A percentile compares a stretch with the other conserved stretches of the same genome.
Conservation (phyloP, 2,329 filamentous ascomycete genomes). For the Fragosphaeria purpurea region DNA sequence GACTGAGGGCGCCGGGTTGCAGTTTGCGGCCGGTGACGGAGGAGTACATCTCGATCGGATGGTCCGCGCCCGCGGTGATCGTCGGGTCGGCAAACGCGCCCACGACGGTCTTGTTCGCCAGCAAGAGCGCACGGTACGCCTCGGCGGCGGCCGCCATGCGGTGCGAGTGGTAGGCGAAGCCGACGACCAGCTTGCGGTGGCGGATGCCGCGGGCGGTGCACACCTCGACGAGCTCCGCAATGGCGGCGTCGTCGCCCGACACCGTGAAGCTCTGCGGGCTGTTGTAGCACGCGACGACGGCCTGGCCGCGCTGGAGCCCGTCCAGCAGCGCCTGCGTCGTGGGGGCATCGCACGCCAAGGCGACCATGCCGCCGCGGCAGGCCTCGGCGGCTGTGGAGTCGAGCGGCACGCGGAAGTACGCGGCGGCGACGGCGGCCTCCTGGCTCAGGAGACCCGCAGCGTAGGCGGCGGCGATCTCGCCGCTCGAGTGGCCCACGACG, state of each 20-base stretch:
- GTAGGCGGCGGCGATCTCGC: slow-evolving; percentile 41
- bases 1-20: slow-evolving; percentile 9
- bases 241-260: slow-evolving; percentile 17
- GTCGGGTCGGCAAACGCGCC: neutral
- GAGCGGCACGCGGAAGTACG: slow-evolving; percentile 34
- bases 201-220: slow-evolving; percentile 12
- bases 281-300: slow-evolving; percentile 24
- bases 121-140: slow-evolving; percentile 14
- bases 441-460: slow-evolving; percentile 32
- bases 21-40: slow-evolving; percentile 14
- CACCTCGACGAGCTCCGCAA: slow-evolving; percentile 7
- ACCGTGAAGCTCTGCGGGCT: slow-evolving; percentile 26
- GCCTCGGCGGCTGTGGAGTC: slow-evolving; percentile 12
- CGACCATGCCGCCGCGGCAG: slow-evolving; percentile 36
- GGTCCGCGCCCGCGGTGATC: neutral
- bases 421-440: slow-evolving; percentile 31
- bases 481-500: slow-evolving; percentile 38
- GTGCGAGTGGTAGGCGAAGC: slow-evolving; percentile 25
- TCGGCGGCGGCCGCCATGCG: slow-evolving; percentile 17
- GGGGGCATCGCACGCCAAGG: slow-evolving; percentile 26
- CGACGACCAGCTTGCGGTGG: slow-evolving; percentile 19
- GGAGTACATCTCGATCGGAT: slow-evolving; percentile 15
- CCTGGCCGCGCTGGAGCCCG: slow-evolving; percentile 16
- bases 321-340: slow-evolving; percentile 22
- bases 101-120: slow-evolving; percentile 8